Percentiles rank a stretch among this genome's conserved stretches.
Conservation (phyloP, 1,284 basidiomycete genomes). For the Porogramme epimiltina region DNA sequence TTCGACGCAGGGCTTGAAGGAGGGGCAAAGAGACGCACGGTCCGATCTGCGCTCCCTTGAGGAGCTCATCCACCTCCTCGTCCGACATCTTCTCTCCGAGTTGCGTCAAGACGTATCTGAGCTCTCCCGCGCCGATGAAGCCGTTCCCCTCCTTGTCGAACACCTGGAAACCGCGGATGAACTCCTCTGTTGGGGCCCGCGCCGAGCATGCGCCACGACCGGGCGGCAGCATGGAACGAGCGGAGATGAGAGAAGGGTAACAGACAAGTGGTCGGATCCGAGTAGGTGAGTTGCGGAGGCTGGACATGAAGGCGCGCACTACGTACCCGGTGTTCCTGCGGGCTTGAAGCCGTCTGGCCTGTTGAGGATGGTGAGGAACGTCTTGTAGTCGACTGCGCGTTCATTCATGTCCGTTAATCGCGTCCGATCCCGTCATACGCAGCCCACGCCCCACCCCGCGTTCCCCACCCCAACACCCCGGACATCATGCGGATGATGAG, state of each 20-base stretch:
- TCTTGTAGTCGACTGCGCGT: slow-evolving; percentile 81
- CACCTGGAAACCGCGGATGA: slow-evolving; percentile 98
- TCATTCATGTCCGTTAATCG: background rate
- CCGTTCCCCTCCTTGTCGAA: slow-evolving; percentile 99
- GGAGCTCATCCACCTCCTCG: slow-evolving; percentile 96
- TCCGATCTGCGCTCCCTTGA: slow-evolving; percentile 92
- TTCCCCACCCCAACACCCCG: background rate
- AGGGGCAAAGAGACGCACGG: slow-evolving; percentile 53
- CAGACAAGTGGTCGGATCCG: too few relatives aligned
- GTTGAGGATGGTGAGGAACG: slow-evolving; percentile 91
- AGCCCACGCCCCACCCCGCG: background rate
- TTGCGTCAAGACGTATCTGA: slow-evolving; percentile 94
- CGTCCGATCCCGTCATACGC: slow-evolving; percentile 4
- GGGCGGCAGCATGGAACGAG: too few relatives aligned
- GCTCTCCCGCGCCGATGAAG: slow-evolving; percentile 90
- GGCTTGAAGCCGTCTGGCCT: slow-evolving; percentile 97
- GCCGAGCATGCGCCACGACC: too few relatives aligned
- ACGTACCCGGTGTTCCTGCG: slow-evolving; percentile 85
- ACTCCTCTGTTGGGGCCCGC: slow-evolving; percentile 92
- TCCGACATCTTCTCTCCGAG: slow-evolving; percentile 98
- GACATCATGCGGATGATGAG: too few relatives aligned
- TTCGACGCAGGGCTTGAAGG: background rate
- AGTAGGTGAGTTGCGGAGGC: background rate
- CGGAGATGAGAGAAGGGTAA: too few relatives aligned
- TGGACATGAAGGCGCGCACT: background rate